A percentile compares a stretch with the other conserved stretches of the same genome.
phyloP scores from a whole-genome alignment of 495 filamentous ascomycete genomes.

The Podospora bellae-mahoneyi region DNA sequence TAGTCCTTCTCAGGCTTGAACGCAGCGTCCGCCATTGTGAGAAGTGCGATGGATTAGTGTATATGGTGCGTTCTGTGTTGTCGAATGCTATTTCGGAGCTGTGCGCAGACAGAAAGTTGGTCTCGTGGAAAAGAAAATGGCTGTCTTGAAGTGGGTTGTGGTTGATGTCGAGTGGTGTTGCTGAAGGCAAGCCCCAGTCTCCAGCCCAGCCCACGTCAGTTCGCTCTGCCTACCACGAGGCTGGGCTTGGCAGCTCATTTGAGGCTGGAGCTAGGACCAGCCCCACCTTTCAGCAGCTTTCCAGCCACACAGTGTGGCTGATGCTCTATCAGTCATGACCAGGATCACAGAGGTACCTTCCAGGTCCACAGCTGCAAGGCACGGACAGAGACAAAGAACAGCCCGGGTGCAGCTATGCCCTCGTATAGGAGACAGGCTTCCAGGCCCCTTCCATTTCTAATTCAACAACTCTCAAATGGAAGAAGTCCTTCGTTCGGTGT shows the following conservation, averaged over 20 bases:
- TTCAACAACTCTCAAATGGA: neutral
- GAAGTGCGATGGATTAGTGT: constrained; percentile 1
- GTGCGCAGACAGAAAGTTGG: neutral
- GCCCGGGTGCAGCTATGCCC: neutral
- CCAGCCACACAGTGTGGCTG: neutral
- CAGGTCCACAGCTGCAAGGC: neutral
- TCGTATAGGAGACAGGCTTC: too few relatives aligned
- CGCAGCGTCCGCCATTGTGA: constrained; percentile 47
- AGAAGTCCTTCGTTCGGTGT: too few relatives aligned
- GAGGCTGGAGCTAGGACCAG: constrained; percentile 11
- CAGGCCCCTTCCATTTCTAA: neutral
- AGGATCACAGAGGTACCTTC: neutral
- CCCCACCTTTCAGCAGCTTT: constrained; percentile 8
- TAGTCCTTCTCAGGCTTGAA: constrained; percentile 67
- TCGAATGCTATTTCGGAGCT: neutral
- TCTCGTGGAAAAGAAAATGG: neutral
- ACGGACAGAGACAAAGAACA: neutral
- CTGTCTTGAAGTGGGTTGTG: neutral
- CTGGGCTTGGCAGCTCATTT: constrained; percentile 1
- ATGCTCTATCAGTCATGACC: neutral
- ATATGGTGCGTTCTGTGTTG: neutral
- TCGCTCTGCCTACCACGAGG: constrained; percentile 22
- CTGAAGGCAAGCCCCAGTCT: neutral
- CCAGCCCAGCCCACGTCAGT: constrained; percentile 25
- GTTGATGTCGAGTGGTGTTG: constrained; percentile 6